These are phyloP conservation scores for Leccinum subtestaceum DNA, from an alignment of 768 basidiomycete species.

Conservation along the genomic window DNA sequence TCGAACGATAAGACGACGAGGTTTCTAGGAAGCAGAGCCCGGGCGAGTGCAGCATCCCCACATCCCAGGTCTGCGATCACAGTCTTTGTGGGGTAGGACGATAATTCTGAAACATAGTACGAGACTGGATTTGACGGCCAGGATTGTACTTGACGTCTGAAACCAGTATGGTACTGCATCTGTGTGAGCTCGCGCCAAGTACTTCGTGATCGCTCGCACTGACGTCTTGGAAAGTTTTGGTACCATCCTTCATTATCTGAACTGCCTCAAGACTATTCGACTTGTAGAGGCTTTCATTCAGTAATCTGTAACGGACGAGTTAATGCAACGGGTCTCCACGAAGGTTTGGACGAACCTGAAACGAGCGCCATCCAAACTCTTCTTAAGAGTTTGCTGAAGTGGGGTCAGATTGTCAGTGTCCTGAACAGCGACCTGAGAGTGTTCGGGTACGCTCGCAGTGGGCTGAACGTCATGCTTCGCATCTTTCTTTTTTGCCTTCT, in stretches of 20 bases:
- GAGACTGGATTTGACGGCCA: constrained; percentile 97
- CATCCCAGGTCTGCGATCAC: constrained; percentile 94
- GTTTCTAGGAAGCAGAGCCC: constrained; percentile 65
- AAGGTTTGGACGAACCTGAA: constrained; percentile 55
- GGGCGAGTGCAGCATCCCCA: constrained; percentile 89
- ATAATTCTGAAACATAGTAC: constrained; percentile 67
- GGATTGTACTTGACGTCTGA: constrained; percentile 83
- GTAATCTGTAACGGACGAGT: constrained; percentile 50
- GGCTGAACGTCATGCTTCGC: constrained; percentile 19
- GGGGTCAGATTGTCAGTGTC: constrained; percentile 49
- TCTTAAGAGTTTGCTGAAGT: constrained; percentile 75
- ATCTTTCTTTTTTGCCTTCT: constrained; percentile 21
- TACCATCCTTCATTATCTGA: constrained; percentile 81
- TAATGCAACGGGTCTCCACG: constrained; percentile 1
- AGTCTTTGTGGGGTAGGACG: constrained; percentile 59
- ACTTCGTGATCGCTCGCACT: constrained; percentile 14
- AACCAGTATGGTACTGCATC: constrained; percentile 87
- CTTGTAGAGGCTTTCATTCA: constrained; percentile 93
- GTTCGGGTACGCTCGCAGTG: constrained; percentile 17
- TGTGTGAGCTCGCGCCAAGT: constrained; percentile 11
- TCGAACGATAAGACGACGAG: constrained; percentile 76
- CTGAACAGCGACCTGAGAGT: constrained; percentile 8
- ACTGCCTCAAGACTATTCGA: constrained; percentile 71
- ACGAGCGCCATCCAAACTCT: constrained; percentile 80
- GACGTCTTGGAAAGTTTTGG: constrained; percentile 81